Evolutionary conservation across 192 early-diverging fungal genomes (phyloP), one percentile per base, ranked within the genome.

Genomic region (Powellomyces hirtus): DNA sequence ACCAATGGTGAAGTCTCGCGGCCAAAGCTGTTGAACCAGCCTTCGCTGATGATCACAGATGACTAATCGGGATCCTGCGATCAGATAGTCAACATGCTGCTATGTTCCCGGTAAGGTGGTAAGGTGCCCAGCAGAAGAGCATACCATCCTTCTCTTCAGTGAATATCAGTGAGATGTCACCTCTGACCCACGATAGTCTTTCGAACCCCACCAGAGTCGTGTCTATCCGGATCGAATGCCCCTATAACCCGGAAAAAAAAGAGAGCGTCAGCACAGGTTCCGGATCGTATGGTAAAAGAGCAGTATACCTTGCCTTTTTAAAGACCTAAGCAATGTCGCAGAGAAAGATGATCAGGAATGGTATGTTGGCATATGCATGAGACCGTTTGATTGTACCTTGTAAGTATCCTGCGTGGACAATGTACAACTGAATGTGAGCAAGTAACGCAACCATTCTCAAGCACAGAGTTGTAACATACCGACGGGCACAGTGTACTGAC

Each of bases 151-250:
- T 59, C 20, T 71, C 50, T 36, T 71, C 68, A n/a, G 52, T 65
- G 49, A 84, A 81, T 18, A 85, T 75, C 16, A 85, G 71, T 13
- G 76, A 76, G 11, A 85, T 62, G 56, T 85, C 73, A 26, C 82
- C 82, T 3, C 81, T 62, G 42, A 85, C 55, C 82, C 82, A 85
- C 1, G 62, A 59, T 38, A 85, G 51, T 29, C 70, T 63, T 45
- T 84, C 84, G 61, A 80, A 84, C 4, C 84, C 84, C 59, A 85
- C 79, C 18, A 85, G 70, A 2, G 84, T 80, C 26, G 79, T 77
- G 52, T 85, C 84, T 11, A 85, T 77, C 20, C 84, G 63, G 10
- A 85, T 58, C 7, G 68, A 69, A 0, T 61, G 62, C 1, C 75
- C 83, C 62, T 76, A 13, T n/a, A n/a, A n/a, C n/a, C n/a, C n/a